phyloP scores from a whole-genome alignment of 2,329 filamentous ascomycete genomes.

The Neofusicoccum cordaticola region DNA sequence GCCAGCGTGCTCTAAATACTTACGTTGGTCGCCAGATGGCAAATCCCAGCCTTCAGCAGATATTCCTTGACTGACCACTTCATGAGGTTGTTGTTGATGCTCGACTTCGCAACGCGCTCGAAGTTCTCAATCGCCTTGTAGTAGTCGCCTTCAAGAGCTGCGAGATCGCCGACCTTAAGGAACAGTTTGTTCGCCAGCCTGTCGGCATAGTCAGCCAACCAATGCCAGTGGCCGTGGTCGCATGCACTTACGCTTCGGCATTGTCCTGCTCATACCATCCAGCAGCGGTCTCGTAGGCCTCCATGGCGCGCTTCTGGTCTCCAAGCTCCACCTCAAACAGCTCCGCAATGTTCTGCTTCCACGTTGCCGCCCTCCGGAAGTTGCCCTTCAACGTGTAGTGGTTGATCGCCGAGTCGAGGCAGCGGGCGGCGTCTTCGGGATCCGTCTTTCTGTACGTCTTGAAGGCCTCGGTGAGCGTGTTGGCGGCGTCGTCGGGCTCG shows the following conservation, averaged over 20 bases:
- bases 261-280: constrained; percentile 85
- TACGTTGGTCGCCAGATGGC: constrained; percentile 68
- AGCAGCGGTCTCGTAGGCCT: constrained; percentile 76
- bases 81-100: constrained; percentile 88
- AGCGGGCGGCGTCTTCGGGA: constrained; percentile 70
- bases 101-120: constrained; percentile 75
- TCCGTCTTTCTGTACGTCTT: constrained; percentile 82
- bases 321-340: constrained; percentile 79
- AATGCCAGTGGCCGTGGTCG: not conserved
- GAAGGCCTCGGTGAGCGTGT: constrained; percentile 84
- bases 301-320: constrained; percentile 70
- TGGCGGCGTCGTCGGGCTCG: constrained; percentile 89
- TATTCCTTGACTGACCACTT: constrained; percentile 94
- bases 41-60: constrained; percentile 89
- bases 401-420: constrained; percentile 59
- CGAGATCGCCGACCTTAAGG: constrained; percentile 86
- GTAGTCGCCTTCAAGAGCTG: constrained; percentile 80
- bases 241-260: constrained; percentile 66
- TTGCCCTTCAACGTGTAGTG: constrained; percentile 89
- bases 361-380: constrained; percentile 82
- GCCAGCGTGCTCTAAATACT: not conserved
- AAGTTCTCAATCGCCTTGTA: constrained; percentile 65
- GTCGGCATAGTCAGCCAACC: constrained; percentile 4
- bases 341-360: constrained; percentile 81
- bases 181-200: constrained; percentile 90